These are phyloP conservation scores for Phytophthora foliorum DNA, from an alignment of 352 stramenopile genomes.

Conservation along the genomic window DNA sequence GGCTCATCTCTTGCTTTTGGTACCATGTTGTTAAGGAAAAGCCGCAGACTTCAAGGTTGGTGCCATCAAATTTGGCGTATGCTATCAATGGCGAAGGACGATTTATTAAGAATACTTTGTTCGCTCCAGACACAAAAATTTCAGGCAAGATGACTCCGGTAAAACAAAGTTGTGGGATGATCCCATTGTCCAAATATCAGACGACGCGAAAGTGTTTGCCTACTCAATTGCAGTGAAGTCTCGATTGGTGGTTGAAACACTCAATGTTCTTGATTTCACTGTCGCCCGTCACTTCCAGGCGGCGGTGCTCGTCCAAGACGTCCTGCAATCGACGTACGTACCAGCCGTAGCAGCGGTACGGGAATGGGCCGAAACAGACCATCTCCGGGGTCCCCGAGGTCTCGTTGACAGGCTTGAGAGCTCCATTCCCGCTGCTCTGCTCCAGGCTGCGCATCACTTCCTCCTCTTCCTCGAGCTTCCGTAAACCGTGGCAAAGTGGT, in stretches of 20 bases:
- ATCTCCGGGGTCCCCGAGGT: constrained; percentile 1
- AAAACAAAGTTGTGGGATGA: background rate
- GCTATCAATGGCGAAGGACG: background rate
- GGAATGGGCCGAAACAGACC: constrained; percentile 17
- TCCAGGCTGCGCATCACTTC: background rate
- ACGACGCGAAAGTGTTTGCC: background rate
- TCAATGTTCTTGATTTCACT: constrained; percentile 4
- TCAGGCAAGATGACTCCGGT: no score
- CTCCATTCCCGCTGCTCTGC: background rate
- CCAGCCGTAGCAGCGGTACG: constrained; percentile 6
- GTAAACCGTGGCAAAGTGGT: background rate
- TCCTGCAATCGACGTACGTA: background rate
- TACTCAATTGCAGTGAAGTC: constrained; percentile 9
- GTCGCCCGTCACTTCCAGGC: constrained; percentile 7
- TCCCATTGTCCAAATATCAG: background rate
- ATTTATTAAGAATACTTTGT: no score
- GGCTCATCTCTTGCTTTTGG: background rate
- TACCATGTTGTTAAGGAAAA: background rate
- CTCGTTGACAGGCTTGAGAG: background rate
- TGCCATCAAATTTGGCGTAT: no score
- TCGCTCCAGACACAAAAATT: no score
- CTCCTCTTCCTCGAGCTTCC: constrained; percentile 1
- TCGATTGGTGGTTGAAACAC: background rate
- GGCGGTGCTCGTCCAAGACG: constrained; percentile 15
- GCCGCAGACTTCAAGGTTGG: background rate